A percentile compares a stretch with the other conserved stretches of the same genome.
Evolutionary conservation across 2,329 filamentous ascomycete genomes (phyloP).

Genomic region (Xylariaceae sp.): DNA sequence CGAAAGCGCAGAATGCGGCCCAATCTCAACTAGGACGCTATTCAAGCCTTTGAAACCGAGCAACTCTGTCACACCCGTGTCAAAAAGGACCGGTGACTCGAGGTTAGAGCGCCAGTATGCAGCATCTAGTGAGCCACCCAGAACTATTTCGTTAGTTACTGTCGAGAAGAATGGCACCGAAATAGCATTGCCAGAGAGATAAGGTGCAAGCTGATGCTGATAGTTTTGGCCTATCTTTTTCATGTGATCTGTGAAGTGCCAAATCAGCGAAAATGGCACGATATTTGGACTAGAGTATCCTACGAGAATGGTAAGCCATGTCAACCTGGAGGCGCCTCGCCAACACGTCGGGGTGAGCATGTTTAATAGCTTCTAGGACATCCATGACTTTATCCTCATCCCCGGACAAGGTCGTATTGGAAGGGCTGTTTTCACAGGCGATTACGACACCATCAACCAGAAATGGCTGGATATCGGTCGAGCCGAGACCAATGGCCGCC

Average conservation of each 20-base stretch:
- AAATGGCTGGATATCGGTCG: conserved; percentile 37
- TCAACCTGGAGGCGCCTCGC: conserved; percentile 45
- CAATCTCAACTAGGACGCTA: conserved; percentile 33
- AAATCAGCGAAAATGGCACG: background rate
- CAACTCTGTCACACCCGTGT: conserved; percentile 22
- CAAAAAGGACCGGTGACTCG: conserved; percentile 31
- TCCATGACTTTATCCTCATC: conserved; percentile 31
- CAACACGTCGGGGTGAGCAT: conserved; percentile 38
- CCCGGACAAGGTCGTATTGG: conserved; percentile 41
- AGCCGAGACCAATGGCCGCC: conserved; percentile 47
- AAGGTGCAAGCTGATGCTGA: conserved; percentile 11
- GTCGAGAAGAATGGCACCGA: conserved; percentile 34
- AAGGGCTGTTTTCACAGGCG: conserved; percentile 42
- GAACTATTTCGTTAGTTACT: conserved; percentile 20
- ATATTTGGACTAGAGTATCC: background rate
- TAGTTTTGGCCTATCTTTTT: conserved; percentile 28
- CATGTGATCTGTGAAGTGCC: conserved; percentile 31
- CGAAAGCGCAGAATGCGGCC: conserved; percentile 34
- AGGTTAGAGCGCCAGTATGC: conserved; percentile 34
- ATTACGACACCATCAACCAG: conserved; percentile 37
- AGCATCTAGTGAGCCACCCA: conserved; percentile 15
- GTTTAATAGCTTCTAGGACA: conserved; percentile 39
- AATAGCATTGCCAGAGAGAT: conserved; percentile 12
- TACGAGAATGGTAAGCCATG: conserved; percentile 50
- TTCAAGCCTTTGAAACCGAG: conserved; percentile 8